Base-by-base conservation (phyloP, 495 filamentous ascomycete genomes). In the Penicillium paradoxum region DNA sequence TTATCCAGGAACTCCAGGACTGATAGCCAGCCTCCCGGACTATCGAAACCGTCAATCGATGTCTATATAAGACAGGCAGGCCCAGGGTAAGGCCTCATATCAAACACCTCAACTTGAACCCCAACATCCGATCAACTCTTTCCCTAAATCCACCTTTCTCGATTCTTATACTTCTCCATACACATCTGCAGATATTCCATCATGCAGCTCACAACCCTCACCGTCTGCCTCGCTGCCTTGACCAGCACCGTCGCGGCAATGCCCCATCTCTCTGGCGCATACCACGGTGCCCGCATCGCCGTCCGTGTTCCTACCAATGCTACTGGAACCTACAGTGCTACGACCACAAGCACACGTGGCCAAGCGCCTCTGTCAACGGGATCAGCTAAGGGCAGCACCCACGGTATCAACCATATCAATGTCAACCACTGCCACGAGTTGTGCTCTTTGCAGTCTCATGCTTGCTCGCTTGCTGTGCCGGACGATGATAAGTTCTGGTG, bases 401-500 rank as follows among this genome's bases (percentile, higher is more conserved):
- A 65, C 14, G 38, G 44, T 19, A 42, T 53, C 8, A 53, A 55
- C 29, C 49, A 54, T 9, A 43, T 54, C 2, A 58, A 57, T 15
- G 43, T 62, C 43, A 59, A 61, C 38, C 56, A 56, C 27, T 68
- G 67, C 42, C 42, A 57, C n/a, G 61, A 65, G 39, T 13, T 67
- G 38, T 70, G 67, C 30, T 64, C 60, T 7, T 38, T 70, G 41
- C 44, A 55, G 32, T 43, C 62, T 4, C 58, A 67, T 46, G 56
- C 64, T 7, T 71, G 66, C 39, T 58, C 54, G 3, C 44, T 67
- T 51, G 64, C 66, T 18, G 43, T 66, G 15, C 66, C 68, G 0
- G 44, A 65, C 13, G 66, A 67, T 42, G 58, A 69, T 39, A 38
- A 48, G 25, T 69, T 57, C 34, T 71, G 68, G 68, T 69, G 45